Evolutionary conservation across 2,329 filamentous ascomycete species (phyloP).

Genomic region (Epichloe baconii): DNA sequence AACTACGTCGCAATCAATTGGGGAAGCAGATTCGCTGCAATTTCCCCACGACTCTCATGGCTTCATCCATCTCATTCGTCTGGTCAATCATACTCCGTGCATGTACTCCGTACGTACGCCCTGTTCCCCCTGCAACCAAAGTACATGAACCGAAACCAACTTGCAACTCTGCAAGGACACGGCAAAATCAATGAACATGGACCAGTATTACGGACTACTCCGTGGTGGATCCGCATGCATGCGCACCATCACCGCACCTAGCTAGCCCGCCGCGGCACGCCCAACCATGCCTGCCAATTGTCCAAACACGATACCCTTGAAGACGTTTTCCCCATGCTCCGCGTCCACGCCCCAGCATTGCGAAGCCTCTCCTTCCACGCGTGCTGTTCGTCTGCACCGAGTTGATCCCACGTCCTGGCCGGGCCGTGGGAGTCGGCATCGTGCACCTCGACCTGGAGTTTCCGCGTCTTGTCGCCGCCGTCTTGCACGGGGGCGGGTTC

Average conservation of each 20-base stretch:
- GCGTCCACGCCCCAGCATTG: constrained; percentile 66
- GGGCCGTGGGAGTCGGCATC: constrained; percentile 33
- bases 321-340: constrained; percentile 60
- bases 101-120: no score
- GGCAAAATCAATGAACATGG: no score
- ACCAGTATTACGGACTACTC: no score
- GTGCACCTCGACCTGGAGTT: constrained; percentile 30
- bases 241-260: constrained; percentile 9
- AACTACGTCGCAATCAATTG: no score
- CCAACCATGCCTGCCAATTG: constrained; percentile 54
- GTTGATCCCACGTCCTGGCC: constrained; percentile 58
- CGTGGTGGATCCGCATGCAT: neutral
- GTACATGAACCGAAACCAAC: no score
- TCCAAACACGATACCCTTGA: constrained; percentile 67
- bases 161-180: no score
- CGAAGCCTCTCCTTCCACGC: constrained; percentile 58
- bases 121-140: no score
- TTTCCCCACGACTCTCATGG: no score
- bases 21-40: no score
- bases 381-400: constrained; percentile 47
- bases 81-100: no score
- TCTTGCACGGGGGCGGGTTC: constrained; percentile 9
- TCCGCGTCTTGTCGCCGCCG: constrained; percentile 10
- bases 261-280: constrained; percentile 27
- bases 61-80: no score